Evolutionary conservation across 1,284 basidiomycete species (phyloP), one percentile per base, ranked within the genome.

Genomic region (Coniophora puteana): DNA sequence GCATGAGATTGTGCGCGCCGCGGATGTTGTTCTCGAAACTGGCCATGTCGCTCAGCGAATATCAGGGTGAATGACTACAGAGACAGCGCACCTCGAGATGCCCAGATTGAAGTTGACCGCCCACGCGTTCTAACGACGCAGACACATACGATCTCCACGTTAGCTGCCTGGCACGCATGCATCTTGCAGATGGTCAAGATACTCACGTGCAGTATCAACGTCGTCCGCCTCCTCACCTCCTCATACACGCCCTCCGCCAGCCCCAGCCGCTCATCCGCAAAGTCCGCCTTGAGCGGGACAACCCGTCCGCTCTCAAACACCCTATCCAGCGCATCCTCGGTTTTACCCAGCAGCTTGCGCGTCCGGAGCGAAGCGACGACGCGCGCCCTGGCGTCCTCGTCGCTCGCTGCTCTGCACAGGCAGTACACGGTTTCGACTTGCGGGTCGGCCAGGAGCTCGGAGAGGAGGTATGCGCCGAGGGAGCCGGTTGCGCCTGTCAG

Each of bases 401-500:
- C 62, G n/a, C 58, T 53, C 11, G 57, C 52, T 4, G 74, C 74
- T 31, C 76, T 71, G 5, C 72, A 76, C 3, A 82, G 63, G 51
- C 76, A 80, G 42, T 77, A 65, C 24, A 83, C 63, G 3, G 57
- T 61, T 20, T 53, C 52, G 14, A 78, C 68, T 2, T 55, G 41
- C 0, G 57, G 44, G 2, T 61, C 58, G 1, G 57, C 47, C 2
- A 72, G 56, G 3, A 81, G 64, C 38, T 72, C 66, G 23, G 65
- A 55, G 14, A 83, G 67, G 11, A 82, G 65, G 42, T 80, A 73
- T 1, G 78, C 76, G 3, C 81, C 81, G 6, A 83, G 68, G 0
- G 74, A 76, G 0, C 80, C 80, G 1, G 80, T 80, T 0, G 72
- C 76, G 4, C 80, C 80, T 0, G 80, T 82, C 22, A 83, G 61